Base-by-base conservation (phyloP, 148 eudicot species). In the Amaranthus cruentus region DNA sequence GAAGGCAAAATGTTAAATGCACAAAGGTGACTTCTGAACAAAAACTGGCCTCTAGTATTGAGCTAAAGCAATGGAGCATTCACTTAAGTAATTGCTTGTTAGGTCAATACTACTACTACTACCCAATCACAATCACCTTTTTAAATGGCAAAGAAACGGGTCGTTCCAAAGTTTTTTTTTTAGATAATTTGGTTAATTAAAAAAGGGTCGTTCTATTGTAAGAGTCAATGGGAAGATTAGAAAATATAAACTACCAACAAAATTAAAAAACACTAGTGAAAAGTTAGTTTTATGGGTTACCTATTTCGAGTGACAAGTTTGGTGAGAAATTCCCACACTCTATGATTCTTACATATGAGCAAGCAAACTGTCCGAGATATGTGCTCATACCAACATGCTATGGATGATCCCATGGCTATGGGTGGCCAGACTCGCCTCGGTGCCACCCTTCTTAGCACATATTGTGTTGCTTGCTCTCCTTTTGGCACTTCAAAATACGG, bases 361-460 rank as follows among this genome's bases (percentile, higher is more conserved):
- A 94, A 77, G 85, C 93, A 89, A 65, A 84, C 57, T 0, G 96
- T 89, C 48, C 98, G 80, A 61, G 96, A 88, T 44, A 94, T 74
- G 72, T 94, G 98, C 83, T 94, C 98, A 54, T 94, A 94, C 98
- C 98, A 94, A 66, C 96, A 89, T 7, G 88, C 96, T 12, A 94
- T 69, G 4, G 97, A 89, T 13, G 95, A 88, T 48, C 97, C 98
- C 48, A 94, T 77, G 0, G 91, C 88, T 4, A 94, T 87, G 50
- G 79, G 77, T 6, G 98, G 97, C 98, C 98, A 94, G 48, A 94
- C 84, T 0, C 93, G 83, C 71, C 97, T 76, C 4, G 98, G 96
- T 1, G 97, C 98, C 43, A 94, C 83, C 61, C 79, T 79, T 58
- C 91, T 83, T 85, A 93, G 85, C 83, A 91, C 84, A 61, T 89